Percentiles rank a stretch among this genome's conserved stretches.
Conservation (phyloP, 768 basidiomycete species). For the Tulasnella sp. region DNA sequence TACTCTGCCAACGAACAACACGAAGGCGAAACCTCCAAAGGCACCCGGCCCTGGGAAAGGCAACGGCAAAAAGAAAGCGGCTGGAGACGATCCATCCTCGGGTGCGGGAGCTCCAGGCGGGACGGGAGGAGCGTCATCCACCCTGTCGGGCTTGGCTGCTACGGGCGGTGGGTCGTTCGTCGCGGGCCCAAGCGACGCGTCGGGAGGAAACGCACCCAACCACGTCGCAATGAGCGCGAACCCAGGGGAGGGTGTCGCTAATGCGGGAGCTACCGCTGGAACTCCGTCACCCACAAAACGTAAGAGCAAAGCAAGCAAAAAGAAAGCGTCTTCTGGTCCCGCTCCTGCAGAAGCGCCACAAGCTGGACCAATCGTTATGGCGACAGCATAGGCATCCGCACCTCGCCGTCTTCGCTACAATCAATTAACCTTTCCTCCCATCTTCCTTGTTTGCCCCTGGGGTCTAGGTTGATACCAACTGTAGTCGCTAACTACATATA, state of each 20-base stretch:
- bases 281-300: constrained; percentile 5
- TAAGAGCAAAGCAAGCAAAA: constrained; percentile 7
- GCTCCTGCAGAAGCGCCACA: constrained; percentile 1
- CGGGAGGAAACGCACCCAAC: background rate
- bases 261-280: background rate
- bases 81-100: constrained; percentile 11
- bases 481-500: too few relatives aligned
- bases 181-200: background rate
- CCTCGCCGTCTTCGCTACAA: too few relatives aligned
- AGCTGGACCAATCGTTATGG: constrained; percentile 9
- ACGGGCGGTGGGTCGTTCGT: background rate
- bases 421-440: too few relatives aligned
- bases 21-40: constrained; percentile 32
- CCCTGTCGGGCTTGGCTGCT: background rate
- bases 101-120: too few relatives aligned
- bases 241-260: background rate
- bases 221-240: background rate
- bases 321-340: background rate
- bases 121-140: too few relatives aligned
- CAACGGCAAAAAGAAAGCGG: constrained; percentile 35
- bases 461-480: too few relatives aligned
- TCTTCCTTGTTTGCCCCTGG: too few relatives aligned
- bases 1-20: constrained; percentile 36
- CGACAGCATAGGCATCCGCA: background rate
- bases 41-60: background rate